Base-by-base conservation (phyloP, 2,329 filamentous ascomycete genomes). In the Ambrosiella cleistominuta region DNA sequence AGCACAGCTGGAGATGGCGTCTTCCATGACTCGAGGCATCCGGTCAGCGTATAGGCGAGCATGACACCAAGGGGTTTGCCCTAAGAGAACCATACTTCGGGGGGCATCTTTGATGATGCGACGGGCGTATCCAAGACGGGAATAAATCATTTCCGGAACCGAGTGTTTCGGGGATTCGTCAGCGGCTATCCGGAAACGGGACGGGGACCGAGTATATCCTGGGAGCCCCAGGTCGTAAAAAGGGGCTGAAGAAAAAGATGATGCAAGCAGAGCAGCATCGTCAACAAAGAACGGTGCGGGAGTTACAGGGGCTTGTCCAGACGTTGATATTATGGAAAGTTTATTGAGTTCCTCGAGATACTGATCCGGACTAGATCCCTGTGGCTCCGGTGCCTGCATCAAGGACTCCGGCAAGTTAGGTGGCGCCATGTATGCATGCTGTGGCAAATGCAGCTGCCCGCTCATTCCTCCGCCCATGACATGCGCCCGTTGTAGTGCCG, bases 11-110 rank as follows among this genome's bases (percentile, higher is more conserved):
- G 76, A 71, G 60, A 75, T 68, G 0, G 74, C 76, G 62, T 80
- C 76, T 68, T 79, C 73, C 63, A 81, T 72, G 0, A 65, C 68
- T 37, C 66, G 66, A 0, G 78, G 78, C 75, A 80, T 78, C 7
- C 64, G 58, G 1, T 74, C 69, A n/a, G 68, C 67, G 60, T 78
- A 80, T 0, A 81, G 67, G n/a, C 68, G 64, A 0, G 68, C 68
- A 61, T 81, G 78, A 37, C 69, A 72, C 78, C 78, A 81, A 0
- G 75, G 75, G 0, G 75, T 77, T 54, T 72, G 66, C 13, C 70
- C 75, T 51, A 74, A 69, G 7, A 70, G 60, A 0, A 80, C 71
- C 72, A 80, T 76, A 51, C 62, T 70, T n/a, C 60, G 61, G 0
- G 73, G 72, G 1, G 77, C 72, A 57, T 74, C 71, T 50, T 75